A percentile compares a stretch with the other conserved stretches of the same genome.
Evolutionary conservation across 179 eudicot genomes (phyloP).

Genomic region (Silene vulgaris): DNA sequence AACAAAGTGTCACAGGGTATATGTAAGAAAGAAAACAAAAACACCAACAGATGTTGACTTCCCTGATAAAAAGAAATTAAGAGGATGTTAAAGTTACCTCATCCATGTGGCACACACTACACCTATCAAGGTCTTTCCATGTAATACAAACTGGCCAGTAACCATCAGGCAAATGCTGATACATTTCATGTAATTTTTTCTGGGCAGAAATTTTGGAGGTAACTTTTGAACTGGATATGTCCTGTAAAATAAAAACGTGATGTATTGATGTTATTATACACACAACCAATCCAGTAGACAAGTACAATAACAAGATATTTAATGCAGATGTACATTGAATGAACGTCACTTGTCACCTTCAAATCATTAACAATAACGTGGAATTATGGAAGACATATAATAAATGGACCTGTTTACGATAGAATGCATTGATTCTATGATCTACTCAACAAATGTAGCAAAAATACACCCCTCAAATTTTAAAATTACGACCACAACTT

Average conservation of each 20-base stretch:
- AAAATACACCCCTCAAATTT: background rate
- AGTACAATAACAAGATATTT: background rate
- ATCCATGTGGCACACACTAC: constrained; percentile 99
- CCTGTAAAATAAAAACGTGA: constrained; percentile 42
- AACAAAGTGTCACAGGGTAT: background rate
- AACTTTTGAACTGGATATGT: constrained; percentile 38
- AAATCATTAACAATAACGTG: background rate
- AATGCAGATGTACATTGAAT: constrained; percentile 1
- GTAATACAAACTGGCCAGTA: constrained; percentile 65
- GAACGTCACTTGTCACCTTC: background rate
- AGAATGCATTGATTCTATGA: constrained; percentile 5
- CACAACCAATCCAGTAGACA: constrained; percentile 9
- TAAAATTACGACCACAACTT: background rate
- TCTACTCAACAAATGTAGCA: constrained; percentile 7
- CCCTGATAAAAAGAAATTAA: background rate
- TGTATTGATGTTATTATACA: background rate
- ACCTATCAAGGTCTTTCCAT: constrained; percentile 96
- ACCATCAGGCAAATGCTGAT: constrained; percentile 43
- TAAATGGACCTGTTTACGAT: background rate
- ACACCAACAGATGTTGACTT: background rate
- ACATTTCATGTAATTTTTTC: constrained; percentile 36
- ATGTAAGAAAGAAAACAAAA: background rate
- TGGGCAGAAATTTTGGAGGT: constrained; percentile 31
- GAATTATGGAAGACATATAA: background rate
- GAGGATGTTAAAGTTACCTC: constrained; percentile 48